phyloP scores from a whole-genome alignment of 441 rosid species.

The Jatropha multifida region DNA sequence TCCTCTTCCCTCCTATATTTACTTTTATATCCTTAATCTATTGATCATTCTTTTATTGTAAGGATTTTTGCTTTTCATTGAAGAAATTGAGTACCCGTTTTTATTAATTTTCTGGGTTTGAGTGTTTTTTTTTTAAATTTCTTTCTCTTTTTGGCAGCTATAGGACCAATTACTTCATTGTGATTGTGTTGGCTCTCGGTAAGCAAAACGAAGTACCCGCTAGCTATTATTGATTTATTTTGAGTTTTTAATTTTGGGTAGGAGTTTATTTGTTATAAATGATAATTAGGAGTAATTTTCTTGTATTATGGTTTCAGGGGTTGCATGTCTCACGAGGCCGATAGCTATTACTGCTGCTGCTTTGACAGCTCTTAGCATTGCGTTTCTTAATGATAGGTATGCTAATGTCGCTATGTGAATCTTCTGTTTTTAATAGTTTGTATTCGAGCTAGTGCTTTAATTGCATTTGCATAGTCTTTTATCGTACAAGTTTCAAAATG shows the following conservation, averaged over 20 bases:
- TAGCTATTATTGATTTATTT: not conserved
- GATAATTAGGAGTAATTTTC: not conserved
- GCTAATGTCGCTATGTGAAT: not conserved
- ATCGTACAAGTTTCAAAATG: not conserved
- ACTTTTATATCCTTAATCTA: not conserved
- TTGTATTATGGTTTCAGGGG: conserved; percentile 40
- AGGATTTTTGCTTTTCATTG: not conserved
- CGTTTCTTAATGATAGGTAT: conserved; percentile 91
- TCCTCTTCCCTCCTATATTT: conserved; percentile 7
- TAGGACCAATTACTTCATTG: conserved; percentile 86
- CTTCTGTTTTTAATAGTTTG: not conserved
- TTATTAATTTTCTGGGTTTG: not conserved
- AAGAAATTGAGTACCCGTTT: not conserved
- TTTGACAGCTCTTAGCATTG: conserved; percentile 64
- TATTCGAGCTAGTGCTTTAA: not conserved
- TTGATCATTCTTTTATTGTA: not conserved
- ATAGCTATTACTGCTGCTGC: conserved; percentile 64
- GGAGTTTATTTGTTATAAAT: not conserved
- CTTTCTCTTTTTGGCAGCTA: conserved; percentile 54
- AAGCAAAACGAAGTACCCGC: conserved; percentile 24
- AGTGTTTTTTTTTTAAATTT: not conserved
- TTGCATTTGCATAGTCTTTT: not conserved
- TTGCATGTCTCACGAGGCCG: conserved; percentile 84
- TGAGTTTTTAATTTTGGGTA: not conserved
- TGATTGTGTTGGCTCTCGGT: conserved; percentile 83